A percentile compares a stretch with the other conserved stretches of the same genome.
phyloP scores from a whole-genome alignment of 1,139 yeast genomes.

The Saccharomyces hybrid region DNA sequence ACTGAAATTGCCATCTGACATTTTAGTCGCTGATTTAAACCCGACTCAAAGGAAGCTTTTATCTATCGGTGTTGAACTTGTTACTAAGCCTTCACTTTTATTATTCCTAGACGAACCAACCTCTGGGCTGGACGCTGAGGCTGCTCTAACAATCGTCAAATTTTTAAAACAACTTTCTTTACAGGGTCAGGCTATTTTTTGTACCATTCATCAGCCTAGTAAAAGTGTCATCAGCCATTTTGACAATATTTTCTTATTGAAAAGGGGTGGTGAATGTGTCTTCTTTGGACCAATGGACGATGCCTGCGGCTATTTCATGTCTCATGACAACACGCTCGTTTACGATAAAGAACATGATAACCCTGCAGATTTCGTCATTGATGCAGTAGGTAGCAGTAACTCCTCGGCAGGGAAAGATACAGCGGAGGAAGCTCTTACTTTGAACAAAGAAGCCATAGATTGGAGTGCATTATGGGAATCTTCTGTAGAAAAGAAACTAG shows the following conservation, averaged over 20 bases:
- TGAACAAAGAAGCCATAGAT: constrained; percentile 35
- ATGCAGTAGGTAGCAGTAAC: constrained; percentile 39
- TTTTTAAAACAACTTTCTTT: constrained; percentile 37
- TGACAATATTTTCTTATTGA: constrained; percentile 37
- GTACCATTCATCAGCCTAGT: constrained; percentile 42
- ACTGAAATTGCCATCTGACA: constrained; percentile 29
- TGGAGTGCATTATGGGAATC: constrained; percentile 42
- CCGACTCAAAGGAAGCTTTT: constrained; percentile 38
- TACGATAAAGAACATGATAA: constrained; percentile 35
- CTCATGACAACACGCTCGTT: constrained; percentile 12
- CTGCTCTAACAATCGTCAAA: constrained; percentile 42
- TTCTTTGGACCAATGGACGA: constrained; percentile 35
- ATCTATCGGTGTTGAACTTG: constrained; percentile 47
- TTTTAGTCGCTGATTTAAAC: constrained; percentile 42
- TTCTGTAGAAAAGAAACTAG: constrained; percentile 24
- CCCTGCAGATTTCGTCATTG: constrained; percentile 56
- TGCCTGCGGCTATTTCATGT: constrained; percentile 38
- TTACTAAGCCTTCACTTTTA: constrained; percentile 41
- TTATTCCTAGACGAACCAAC: constrained; percentile 44
- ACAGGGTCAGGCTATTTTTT: constrained; percentile 42
- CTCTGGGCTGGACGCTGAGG: constrained; percentile 44
- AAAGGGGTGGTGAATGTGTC: constrained; percentile 40
- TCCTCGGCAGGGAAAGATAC: constrained; percentile 1
- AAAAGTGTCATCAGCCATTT: constrained; percentile 32
- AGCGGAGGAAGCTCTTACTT: constrained; percentile 35